These are phyloP conservation scores for Pelargonium fulgidum DNA, from an alignment of 441 rosid species.

Conservation along the genomic window DNA sequence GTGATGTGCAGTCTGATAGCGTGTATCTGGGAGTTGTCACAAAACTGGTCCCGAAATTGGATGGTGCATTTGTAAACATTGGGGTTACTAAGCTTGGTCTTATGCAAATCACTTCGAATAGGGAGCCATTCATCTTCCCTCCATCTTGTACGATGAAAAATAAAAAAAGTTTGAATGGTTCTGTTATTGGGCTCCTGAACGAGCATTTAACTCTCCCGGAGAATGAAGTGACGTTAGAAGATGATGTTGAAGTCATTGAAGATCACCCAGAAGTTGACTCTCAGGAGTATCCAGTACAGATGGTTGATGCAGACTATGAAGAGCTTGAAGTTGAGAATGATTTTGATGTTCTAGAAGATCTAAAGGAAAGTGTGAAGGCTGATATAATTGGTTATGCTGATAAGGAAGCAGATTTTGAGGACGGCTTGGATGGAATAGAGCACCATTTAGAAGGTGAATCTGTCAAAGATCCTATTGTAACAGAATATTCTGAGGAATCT, in stretches of 20 bases:
- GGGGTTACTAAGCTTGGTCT: slow-evolving; percentile 75
- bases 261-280: slow-evolving; percentile 49
- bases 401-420: slow-evolving; percentile 38
- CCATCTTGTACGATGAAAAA: slow-evolving; percentile 56
- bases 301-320: slow-evolving; percentile 40
- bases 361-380: slow-evolving; percentile 48
- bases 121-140: slow-evolving; percentile 83
- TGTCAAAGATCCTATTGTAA: slow-evolving; percentile 28
- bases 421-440: slow-evolving; percentile 37
- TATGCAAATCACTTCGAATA: slow-evolving; percentile 66
- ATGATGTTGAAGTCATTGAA: slow-evolving; percentile 37
- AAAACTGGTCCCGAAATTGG: slow-evolving; percentile 89
- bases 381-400: slow-evolving; percentile 41
- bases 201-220: slow-evolving; percentile 35
- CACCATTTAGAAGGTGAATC: slow-evolving; percentile 40
- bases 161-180: slow-evolving; percentile 38
- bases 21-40: slow-evolving; percentile 77
- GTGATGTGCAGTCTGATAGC: slow-evolving; percentile 79
- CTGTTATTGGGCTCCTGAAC: slow-evolving; percentile 28
- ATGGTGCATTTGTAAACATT: slow-evolving; percentile 94
- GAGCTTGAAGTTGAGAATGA: slow-evolving; percentile 64
- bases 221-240: slow-evolving; percentile 30
- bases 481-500: slow-evolving; percentile 29
- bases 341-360: slow-evolving; percentile 48
- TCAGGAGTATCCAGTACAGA: slow-evolving; percentile 30